Base-by-base conservation (phyloP, 139 green algal genomes). In the Tetradesmus lagerheimii region DNA sequence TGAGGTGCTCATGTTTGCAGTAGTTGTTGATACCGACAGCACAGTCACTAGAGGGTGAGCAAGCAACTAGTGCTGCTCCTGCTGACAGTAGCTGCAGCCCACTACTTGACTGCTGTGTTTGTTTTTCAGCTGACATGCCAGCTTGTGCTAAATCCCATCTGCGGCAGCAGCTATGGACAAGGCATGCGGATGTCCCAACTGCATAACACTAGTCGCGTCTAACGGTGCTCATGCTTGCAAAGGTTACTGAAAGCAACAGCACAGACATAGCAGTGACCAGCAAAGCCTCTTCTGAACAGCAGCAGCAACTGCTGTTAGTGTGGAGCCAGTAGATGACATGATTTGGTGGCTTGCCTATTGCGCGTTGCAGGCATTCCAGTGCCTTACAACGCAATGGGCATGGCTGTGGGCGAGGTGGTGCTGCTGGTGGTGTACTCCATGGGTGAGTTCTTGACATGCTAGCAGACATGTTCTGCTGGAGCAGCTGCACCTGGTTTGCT, bases 351-450 rank as follows among this genome's bases (percentile, higher is more conserved):
- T 31, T 67, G 23, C 2, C 23, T 39, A 20, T 64, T 39, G 38
- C 35, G 29, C 57, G 23, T 12, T 78, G 71, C 85, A 89, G 85
- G 71, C 18, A 37, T 53, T 37, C 62, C 41, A 1, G 2, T 89
- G 39, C 85, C 85, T 0, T 37, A 2, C 39, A 15, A 18, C 23
- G 4, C 53, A 6, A 20, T 89, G n/a, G 67, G 43, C 45, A 74
- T 89, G 64, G 35, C 66, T 39, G 85, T 34, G 14, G 71, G 71
- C 6, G 71, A 84, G 34, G 85, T 57, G 38, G 9, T 82, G n/a
- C 20, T 83, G 45, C 85, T 84, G n/a, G 39, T 74, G 29, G 27
- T 89, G 14, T 84, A 77, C 38, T 38, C 62, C 41, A 23, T 12
- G 41, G 66, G 85, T 89, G 45, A 82, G 84, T 41, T 35, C 2